Base-by-base conservation (phyloP, 257 asterid species). In the Verbena officinalis region DNA sequence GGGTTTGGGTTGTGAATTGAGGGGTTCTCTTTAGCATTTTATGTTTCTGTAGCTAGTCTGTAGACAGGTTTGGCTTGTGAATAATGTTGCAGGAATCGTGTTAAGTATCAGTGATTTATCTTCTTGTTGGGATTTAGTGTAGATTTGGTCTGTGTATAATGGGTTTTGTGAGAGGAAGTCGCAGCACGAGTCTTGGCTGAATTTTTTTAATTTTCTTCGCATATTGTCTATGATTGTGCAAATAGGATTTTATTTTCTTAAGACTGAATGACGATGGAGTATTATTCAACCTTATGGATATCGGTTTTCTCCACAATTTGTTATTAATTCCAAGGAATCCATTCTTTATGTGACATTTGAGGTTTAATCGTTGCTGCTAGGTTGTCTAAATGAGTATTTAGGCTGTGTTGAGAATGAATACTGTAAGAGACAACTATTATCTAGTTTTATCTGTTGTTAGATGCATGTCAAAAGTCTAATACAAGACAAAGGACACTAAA, bases 111-210 rank as follows among this genome's bases (percentile, higher is more conserved):
- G 34, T 3, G 8, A 33, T 15, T 62, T 53, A 23, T 36, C 22
- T 9, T 27, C 13, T 59, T 73, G 11, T 44, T 59, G 59, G 14
- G 9, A 51, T 44, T 62, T 7, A 24, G 3, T 55, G 43, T 34
- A 42, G 66, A 73, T 62, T 61, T 46, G 67, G 40, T 68, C 11
- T 38, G 22, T 0, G n/a, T 23, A 36, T 59, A 16, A 67, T 48
- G 39, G 46, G 21, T 38, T 43, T 16, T 59, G 13, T 16, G 20
- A 8, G 19, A 36, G 44, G 30, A 14, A 27, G 15, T 50, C 20
- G 7, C 19, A 15, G 30, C 45, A 38, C 9, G 15, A 21, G 24
- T 5, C 39, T 19, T 3, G 20, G 22, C 19, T 39, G 45, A 1
- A 57, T 57, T 9, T 39, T 33, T 42, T 42, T 42, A 11, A 11